These are phyloP conservation scores for Austropuccinia psidii DNA, from an alignment of 1,284 basidiomycete species.

Conservation along the genomic window DNA sequence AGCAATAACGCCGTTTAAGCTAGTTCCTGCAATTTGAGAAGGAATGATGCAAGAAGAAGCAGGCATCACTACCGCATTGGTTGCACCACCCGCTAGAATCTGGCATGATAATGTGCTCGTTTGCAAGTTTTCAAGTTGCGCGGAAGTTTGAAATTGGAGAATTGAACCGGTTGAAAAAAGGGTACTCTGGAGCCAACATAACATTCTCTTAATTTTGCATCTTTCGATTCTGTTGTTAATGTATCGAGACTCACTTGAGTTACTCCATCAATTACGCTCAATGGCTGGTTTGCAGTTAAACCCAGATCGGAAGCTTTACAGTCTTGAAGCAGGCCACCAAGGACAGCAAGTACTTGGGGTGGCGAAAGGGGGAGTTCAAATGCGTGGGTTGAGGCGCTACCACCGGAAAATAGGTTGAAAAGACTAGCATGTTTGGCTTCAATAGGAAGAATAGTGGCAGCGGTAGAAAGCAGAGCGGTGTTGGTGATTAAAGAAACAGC, in stretches of 20 bases:
- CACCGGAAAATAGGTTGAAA: constrained; percentile 61
- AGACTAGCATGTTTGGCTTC: constrained; percentile 67
- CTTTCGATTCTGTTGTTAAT: too few species aligned
- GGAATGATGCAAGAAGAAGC: constrained; percentile 31
- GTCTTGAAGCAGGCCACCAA: constrained; percentile 63
- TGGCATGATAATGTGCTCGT: constrained; percentile 24
- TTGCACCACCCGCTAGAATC: constrained; percentile 3
- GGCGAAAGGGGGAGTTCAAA: constrained; percentile 66
- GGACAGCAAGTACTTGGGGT: constrained; percentile 64
- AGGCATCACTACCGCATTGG: constrained; percentile 27
- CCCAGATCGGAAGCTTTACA: constrained; percentile 55
- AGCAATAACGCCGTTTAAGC: constrained; percentile 13
- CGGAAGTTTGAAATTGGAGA: constrained; percentile 31
- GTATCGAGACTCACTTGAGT: constrained; percentile 24
- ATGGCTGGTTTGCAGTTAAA: constrained; percentile 47
- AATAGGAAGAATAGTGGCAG: constrained; percentile 68
- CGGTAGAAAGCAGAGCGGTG: constrained; percentile 60
- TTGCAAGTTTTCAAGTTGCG: constrained; percentile 27
- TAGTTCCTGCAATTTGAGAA: neutral
- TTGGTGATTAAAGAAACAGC: constrained; percentile 47
- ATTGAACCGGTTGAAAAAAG: constrained; percentile 23
- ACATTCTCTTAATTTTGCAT: too few species aligned
- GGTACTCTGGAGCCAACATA: constrained; percentile 7
- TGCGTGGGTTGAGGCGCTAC: constrained; percentile 57
- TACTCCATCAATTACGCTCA: constrained; percentile 28